phyloP scores from a whole-genome alignment of 495 filamentous ascomycete genomes.

The Penicillium subrubescens region DNA sequence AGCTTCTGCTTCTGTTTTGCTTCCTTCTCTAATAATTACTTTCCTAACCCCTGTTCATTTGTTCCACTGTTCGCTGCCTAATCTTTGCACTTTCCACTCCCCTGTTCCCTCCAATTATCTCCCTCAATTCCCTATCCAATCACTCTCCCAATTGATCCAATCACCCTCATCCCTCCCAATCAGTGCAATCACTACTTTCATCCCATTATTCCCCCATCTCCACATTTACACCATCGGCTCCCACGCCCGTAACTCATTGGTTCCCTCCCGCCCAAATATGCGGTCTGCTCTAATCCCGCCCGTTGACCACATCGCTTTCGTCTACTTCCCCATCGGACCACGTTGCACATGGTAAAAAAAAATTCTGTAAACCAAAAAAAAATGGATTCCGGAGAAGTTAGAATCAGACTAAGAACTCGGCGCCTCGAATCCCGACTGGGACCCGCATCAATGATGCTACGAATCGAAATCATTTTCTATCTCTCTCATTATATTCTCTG shows the following conservation, averaged over 20 bases:
- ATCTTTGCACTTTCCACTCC: not conserved
- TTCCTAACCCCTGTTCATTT: not conserved
- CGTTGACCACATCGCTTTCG: constrained; percentile 11
- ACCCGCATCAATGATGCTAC: constrained; percentile 8
- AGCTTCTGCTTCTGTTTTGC: not conserved
- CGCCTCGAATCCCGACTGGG: not conserved
- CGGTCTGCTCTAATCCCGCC: constrained; percentile 17
- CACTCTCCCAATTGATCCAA: not conserved
- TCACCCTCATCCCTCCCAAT: not conserved
- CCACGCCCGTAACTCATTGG: constrained; percentile 13
- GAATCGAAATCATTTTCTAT: not conserved
- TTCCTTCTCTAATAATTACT: too few relatives aligned
- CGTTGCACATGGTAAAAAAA: not conserved
- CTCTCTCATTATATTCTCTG: not conserved
- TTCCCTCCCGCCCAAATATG: constrained; percentile 15
- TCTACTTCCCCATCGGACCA: not conserved
- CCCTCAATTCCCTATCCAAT: not conserved
- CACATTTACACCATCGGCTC: not conserved
- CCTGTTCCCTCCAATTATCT: not conserved
- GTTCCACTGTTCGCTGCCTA: not conserved
- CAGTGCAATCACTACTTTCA: not conserved
- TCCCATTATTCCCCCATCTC: not conserved
- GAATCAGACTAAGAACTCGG: not conserved
- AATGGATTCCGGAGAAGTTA: not conserved
- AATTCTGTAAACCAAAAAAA: not conserved